Conservation (phyloP, 139 green algal species). For the Picochlorum sp. region DNA sequence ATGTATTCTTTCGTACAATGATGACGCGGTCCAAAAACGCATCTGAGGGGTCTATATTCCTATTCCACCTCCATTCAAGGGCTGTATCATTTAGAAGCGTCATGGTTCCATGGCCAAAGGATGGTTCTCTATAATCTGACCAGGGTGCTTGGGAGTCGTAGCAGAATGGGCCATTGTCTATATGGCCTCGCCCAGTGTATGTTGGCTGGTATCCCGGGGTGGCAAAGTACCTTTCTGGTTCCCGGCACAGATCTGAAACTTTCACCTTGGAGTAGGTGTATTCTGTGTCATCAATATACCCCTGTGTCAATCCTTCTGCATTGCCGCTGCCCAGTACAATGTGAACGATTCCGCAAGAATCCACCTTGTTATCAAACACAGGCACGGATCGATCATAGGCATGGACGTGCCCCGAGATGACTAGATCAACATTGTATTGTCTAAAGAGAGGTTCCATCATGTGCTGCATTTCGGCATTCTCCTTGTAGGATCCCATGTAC, state of each 20-base stretch:
- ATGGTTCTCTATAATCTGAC: conserved; percentile 2
- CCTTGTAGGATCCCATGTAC: not conserved
- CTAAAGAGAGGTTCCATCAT: conserved; percentile 52
- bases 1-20: conserved; percentile 1
- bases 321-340: not conserved
- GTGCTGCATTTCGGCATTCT: conserved; percentile 14
- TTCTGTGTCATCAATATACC: not conserved
- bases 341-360: not conserved
- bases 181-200: not conserved
- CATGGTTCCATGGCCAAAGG: not conserved
- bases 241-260: not conserved
- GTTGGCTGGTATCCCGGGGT: not conserved
- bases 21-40: not conserved
- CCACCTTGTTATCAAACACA: not conserved
- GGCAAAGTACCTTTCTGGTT: not conserved
- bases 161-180: not conserved
- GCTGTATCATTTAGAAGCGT: not conserved
- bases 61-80: conserved; percentile 5
- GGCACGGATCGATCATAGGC: not conserved
- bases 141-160: not conserved
- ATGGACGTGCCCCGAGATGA: conserved; percentile 33
- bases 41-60: not conserved
- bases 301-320: not conserved
- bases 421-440: conserved; percentile 51
- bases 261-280: not conserved